Conservation (phyloP, 2,329 filamentous ascomycete genomes). For the Pseudogymnoascus sp. region DNA sequence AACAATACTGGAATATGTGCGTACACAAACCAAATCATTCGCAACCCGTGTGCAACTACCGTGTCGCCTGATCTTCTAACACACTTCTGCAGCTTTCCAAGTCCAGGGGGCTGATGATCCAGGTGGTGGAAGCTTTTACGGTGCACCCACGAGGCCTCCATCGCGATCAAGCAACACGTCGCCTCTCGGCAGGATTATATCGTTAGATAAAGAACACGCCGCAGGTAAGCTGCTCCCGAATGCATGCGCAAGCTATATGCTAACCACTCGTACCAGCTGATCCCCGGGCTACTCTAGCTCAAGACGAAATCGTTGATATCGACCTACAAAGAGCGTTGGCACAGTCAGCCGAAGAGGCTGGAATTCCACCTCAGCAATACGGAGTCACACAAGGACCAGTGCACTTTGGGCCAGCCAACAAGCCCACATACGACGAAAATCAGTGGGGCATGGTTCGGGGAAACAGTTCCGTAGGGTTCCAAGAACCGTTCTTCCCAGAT, state of each 20-base stretch:
- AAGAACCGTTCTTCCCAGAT: slow-evolving; percentile 23
- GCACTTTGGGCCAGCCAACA: slow-evolving; percentile 53
- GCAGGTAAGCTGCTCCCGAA: slow-evolving; percentile 33
- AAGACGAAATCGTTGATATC: slow-evolving; percentile 36
- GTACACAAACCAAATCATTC: slow-evolving; percentile 16
- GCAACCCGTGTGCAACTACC: not conserved
- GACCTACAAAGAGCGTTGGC: slow-evolving; percentile 50
- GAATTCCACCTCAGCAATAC: slow-evolving; percentile 42
- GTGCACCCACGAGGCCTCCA: slow-evolving; percentile 47
- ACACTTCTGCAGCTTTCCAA: slow-evolving; percentile 40
- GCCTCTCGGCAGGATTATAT: slow-evolving; percentile 45
- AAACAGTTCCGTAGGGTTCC: slow-evolving; percentile 20
- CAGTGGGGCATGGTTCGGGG: slow-evolving; percentile 53
- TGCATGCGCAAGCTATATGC: slow-evolving; percentile 17
- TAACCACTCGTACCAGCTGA: slow-evolving; percentile 30
- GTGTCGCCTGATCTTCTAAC: slow-evolving; percentile 10
- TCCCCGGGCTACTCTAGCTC: slow-evolving; percentile 24
- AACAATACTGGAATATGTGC: slow-evolving; percentile 40
- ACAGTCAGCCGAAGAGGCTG: slow-evolving; percentile 47
- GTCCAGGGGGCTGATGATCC: slow-evolving; percentile 46
- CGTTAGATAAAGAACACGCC: slow-evolving; percentile 38
- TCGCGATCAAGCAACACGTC: slow-evolving; percentile 51
- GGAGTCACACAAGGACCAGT: slow-evolving; percentile 40
- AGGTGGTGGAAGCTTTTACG: slow-evolving; percentile 35
- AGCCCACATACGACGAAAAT: slow-evolving; percentile 45